Percentiles rank a stretch among this genome's conserved stretches.
Conservation (phyloP, 768 basidiomycete genomes). For the Hebeloma cylindrosporum region DNA sequence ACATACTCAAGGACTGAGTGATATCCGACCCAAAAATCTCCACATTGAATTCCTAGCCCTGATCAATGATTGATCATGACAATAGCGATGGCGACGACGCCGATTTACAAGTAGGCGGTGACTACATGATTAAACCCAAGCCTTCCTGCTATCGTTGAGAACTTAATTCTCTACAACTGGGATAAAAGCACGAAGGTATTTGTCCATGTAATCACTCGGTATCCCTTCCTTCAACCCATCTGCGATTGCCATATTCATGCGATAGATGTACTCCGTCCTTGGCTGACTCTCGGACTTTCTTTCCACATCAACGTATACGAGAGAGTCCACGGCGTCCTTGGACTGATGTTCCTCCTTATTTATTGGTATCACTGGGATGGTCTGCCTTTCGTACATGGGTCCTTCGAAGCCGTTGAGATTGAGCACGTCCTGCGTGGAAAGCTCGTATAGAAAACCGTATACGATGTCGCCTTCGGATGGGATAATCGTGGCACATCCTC, state of each 20-base stretch:
- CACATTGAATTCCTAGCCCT: too few species aligned
- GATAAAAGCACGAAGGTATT: slow-evolving; percentile 44
- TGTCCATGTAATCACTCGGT: slow-evolving; percentile 42
- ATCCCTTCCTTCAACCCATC: slow-evolving; percentile 42
- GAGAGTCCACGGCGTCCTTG: slow-evolving; percentile 20
- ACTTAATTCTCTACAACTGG: too few species aligned
- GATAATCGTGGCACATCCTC: slow-evolving; percentile 46
- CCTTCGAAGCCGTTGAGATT: slow-evolving; percentile 44
- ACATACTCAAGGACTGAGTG: too few species aligned
- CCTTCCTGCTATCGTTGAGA: too few species aligned
- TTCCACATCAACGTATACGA: slow-evolving; percentile 44
- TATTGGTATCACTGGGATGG: slow-evolving; percentile 28
- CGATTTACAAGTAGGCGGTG: too few species aligned
- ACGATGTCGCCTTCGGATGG: slow-evolving; percentile 41
- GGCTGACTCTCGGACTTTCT: slow-evolving; percentile 32
- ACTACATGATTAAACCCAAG: too few species aligned
- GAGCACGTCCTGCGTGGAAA: slow-evolving; percentile 41
- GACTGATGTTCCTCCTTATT: background rate
- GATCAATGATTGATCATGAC: too few species aligned
- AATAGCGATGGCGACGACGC: too few species aligned
- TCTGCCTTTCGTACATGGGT: slow-evolving; percentile 36
- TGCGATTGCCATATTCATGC: slow-evolving; percentile 46
- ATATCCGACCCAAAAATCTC: too few species aligned
- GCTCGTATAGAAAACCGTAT: slow-evolving; percentile 43
- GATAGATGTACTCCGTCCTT: slow-evolving; percentile 42